Conservation (phyloP, 495 filamentous ascomycete species). For the Neurospora sp. region DNA sequence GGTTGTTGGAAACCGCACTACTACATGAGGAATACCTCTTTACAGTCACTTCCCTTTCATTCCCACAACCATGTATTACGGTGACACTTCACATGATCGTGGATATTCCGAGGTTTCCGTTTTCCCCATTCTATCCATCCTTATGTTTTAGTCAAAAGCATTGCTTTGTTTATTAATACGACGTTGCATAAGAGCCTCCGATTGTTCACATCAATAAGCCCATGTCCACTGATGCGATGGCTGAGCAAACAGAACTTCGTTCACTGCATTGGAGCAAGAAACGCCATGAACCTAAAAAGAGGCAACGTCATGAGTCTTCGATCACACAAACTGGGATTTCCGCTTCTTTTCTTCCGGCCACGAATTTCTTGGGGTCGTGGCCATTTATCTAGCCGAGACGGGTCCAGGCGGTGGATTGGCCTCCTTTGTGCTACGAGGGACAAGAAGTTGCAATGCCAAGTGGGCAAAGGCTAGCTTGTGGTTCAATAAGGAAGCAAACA, state of each 20-base stretch:
- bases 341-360: not conserved
- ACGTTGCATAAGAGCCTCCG: not conserved
- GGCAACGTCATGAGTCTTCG: not conserved
- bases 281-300: not conserved
- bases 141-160: not conserved
- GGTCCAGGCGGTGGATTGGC: not conserved
- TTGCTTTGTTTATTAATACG: not conserved
- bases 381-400: not conserved
- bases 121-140: not conserved
- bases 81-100: not conserved
- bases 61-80: not conserved
- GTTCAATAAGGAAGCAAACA: not conserved
- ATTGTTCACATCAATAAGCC: not conserved
- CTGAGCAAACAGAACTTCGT: not conserved
- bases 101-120: not conserved
- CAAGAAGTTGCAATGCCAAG: not conserved
- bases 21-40: not conserved
- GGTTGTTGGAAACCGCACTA: not conserved
- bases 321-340: not conserved
- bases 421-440: not conserved
- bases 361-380: not conserved
- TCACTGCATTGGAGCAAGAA: not conserved
- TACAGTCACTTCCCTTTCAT: not conserved
- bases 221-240: not conserved
- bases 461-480: not conserved